A percentile compares a stretch with the other conserved stretches of the same genome.
These are phyloP conservation scores for Podaxis mareebaensis DNA, from an alignment of 768 basidiomycete genomes.

Conservation along the genomic window DNA sequence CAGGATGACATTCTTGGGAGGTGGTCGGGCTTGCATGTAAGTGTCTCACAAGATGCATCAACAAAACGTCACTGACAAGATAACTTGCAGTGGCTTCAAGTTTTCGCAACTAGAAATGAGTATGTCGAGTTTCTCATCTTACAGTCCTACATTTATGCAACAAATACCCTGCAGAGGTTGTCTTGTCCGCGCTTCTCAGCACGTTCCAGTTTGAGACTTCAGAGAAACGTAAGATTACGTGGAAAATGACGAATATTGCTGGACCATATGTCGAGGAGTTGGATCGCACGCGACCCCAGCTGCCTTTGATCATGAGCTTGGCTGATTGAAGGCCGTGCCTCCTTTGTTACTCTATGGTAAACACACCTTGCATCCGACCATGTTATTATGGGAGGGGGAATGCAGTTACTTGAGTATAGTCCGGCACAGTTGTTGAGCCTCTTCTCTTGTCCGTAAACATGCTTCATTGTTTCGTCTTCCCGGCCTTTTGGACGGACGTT, in stretches of 20 bases:
- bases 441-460: no score
- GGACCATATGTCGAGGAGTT: conserved; percentile 21
- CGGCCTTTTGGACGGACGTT: no score
- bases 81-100: conserved; percentile 41
- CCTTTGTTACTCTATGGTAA: neutral
- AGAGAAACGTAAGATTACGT: conserved; percentile 25
- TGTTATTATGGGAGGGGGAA: no score
- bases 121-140: conserved; percentile 24
- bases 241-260: conserved; percentile 30
- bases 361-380: neutral
- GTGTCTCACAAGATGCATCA: neutral
- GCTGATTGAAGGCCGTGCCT: neutral
- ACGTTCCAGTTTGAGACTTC: conserved; percentile 27
- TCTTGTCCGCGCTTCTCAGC: conserved; percentile 27
- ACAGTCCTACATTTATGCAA: neutral
- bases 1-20: conserved; percentile 47
- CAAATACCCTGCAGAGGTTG: conserved; percentile 24
- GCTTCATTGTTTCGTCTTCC: no score
- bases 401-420: no score
- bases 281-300: conserved; percentile 13
- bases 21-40: conserved; percentile 30
- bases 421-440: no score
- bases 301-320: conserved; percentile 19
- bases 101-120: conserved; percentile 52
- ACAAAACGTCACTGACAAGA: neutral